Base-by-base conservation (phyloP, 495 filamentous ascomycete genomes). In the Hypoxylon perforatum region DNA sequence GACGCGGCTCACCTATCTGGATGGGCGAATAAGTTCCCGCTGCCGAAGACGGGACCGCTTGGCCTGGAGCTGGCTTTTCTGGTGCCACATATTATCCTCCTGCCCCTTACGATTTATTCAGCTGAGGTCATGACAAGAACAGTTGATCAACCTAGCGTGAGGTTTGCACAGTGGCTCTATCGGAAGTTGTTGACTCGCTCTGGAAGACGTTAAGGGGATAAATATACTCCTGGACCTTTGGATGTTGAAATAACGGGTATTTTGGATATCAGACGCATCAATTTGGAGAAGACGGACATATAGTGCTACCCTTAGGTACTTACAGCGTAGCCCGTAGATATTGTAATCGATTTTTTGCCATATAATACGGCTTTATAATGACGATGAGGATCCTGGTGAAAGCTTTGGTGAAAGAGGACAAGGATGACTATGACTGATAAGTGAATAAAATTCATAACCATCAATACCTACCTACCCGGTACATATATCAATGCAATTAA, bases 41-140 rank as follows among this genome's bases (percentile, higher is more conserved):
- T 88, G 39, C 76, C 84, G 12, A 81, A 70, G 49, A 72, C 68
- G 30, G 85, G 86, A 0, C 83, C 84, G 2, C 58, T 87, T 45
- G 85, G 86, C 0, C 61, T 88, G 25, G 86, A 89, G 66, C 14
- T 82, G 14, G 79, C 74, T 14, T 88, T 86, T 65, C 74, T 86
- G 19, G 45, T 75, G 14, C 80, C 84, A 10, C 82, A 89, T 41
- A 23, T 88, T 33, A 75, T 89, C 30, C 54, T 88, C 3, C 65
- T 88, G 49, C 85, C 86, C 1, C 46, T 86, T 17, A 89, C 85
- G 0, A 67, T 89, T 0, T 88, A 82, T 75, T 23, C 80, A n/a
- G 84, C 85, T 14, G 86, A 87, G 58, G 36, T 88, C 3, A 77
- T 82, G 17, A 88, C 86, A 8, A 80, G 75, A 65, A 25, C 80